A percentile compares a stretch with the other conserved stretches of the same genome.
phyloP scores from a whole-genome alignment of 768 basidiomycete genomes.

The Rhodotorula kratochvilovae region DNA sequence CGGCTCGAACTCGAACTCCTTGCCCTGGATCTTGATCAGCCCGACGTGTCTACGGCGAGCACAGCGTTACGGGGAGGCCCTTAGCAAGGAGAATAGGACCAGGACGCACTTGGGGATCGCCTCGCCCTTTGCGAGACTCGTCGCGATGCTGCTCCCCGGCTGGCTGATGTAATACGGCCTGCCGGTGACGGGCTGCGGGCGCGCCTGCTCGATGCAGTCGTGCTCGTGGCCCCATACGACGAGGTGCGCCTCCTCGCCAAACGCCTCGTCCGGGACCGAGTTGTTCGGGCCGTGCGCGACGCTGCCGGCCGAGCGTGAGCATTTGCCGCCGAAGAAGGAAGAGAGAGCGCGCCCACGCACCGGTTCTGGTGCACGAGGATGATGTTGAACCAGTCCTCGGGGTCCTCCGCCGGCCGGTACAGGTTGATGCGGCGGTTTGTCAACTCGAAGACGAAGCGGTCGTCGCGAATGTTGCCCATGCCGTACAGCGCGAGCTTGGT shows the following conservation, averaged over 20 bases:
- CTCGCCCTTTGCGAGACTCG: constrained; percentile 89
- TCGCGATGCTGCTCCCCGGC: constrained; percentile 92
- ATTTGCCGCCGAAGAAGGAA: not conserved
- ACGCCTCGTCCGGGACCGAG: constrained; percentile 92
- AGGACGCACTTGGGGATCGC: constrained; percentile 72
- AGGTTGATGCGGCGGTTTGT: constrained; percentile 88
- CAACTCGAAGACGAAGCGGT: constrained; percentile 92
- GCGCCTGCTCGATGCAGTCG: constrained; percentile 71
- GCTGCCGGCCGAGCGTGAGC: constrained; percentile 50
- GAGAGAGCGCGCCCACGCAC: constrained; percentile 50
- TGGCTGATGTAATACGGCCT: constrained; percentile 89
- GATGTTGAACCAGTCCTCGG: constrained; percentile 91
- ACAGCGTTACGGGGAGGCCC: no score
- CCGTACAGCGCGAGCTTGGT: constrained; percentile 89
- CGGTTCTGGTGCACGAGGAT: constrained; percentile 92
- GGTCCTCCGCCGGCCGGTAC: constrained; percentile 83
- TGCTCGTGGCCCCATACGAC: constrained; percentile 99
- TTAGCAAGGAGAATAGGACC: not conserved
- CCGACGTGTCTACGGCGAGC: constrained; percentile 70
- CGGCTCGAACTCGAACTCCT: constrained; percentile 77
- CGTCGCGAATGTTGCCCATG: constrained; percentile 93
- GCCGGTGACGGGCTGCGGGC: constrained; percentile 83
- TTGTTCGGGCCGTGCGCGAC: constrained; percentile 93
- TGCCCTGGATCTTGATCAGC: constrained; percentile 77
- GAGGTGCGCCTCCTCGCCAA: constrained; percentile 87